Evolutionary conservation across 164 flowering plant species (phyloP).

Genomic region (Dillenia turbinata): DNA sequence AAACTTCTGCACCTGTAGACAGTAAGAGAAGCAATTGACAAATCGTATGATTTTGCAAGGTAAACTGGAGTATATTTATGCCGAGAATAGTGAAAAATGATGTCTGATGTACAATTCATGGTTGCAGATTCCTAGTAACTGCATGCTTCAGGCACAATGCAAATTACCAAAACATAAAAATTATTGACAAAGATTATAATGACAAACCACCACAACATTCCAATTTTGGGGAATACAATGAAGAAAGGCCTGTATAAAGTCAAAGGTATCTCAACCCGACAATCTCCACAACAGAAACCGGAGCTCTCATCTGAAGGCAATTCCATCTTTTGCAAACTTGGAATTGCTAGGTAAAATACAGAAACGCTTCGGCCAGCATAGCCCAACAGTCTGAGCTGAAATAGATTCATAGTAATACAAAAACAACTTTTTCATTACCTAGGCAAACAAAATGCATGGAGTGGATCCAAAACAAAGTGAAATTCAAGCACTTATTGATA

Average conservation of each 20-base stretch:
- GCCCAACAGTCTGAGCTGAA: slow-evolving; percentile 30
- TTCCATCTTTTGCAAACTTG: slow-evolving; percentile 35
- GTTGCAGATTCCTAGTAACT: too few relatives aligned
- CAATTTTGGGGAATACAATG: slow-evolving; percentile 45
- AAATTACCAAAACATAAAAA: background rate
- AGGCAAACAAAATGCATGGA: slow-evolving; percentile 52
- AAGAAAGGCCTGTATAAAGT: slow-evolving; percentile 39
- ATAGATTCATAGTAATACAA: slow-evolving; percentile 36
- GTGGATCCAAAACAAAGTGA: slow-evolving; percentile 27
- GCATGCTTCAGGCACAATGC: too few relatives aligned
- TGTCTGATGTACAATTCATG: too few relatives aligned
- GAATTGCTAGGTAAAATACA: slow-evolving; percentile 40
- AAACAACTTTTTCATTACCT: slow-evolving; percentile 42
- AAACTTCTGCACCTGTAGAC: too few relatives aligned
- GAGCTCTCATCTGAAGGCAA: slow-evolving; percentile 33
- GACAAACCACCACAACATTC: slow-evolving; percentile 56
- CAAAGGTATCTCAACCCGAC: slow-evolving; percentile 38
- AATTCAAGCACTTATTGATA: slow-evolving; percentile 11
- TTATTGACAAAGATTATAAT: background rate
- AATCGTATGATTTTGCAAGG: too few relatives aligned
- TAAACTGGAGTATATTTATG: too few relatives aligned
- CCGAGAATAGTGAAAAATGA: too few relatives aligned
- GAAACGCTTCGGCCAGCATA: slow-evolving; percentile 43
- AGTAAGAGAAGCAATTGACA: too few relatives aligned
- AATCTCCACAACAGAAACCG: slow-evolving; percentile 34